A percentile compares a stretch with the other conserved stretches of the same genome.
Evolutionary conservation across 495 filamentous ascomycete species (phyloP).

Genomic region (Pseudevernia furfuracea): DNA sequence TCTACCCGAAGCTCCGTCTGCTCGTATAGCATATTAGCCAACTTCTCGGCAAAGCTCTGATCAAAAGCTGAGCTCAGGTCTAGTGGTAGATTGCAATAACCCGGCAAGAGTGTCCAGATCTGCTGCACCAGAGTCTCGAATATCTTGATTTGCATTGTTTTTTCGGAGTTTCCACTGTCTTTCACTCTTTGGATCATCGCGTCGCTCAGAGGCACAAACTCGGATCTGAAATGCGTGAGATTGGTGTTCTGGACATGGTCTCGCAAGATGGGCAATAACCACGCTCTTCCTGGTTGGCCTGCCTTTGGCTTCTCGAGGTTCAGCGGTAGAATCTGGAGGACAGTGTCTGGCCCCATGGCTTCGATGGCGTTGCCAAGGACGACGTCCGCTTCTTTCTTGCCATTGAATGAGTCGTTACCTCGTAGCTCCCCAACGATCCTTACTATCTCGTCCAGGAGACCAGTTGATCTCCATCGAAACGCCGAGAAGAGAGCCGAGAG

Average conservation of each 20-base stretch:
- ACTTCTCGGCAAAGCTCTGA: slow-evolving; percentile 80
- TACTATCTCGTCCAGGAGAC: slow-evolving; percentile 64
- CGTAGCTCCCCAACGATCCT: slow-evolving; percentile 79
- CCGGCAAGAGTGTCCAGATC: slow-evolving; percentile 89
- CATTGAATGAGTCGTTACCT: slow-evolving; percentile 78
- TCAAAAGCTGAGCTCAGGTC: slow-evolving; percentile 74
- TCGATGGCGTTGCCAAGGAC: slow-evolving; percentile 79
- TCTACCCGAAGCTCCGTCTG: slow-evolving; percentile 81
- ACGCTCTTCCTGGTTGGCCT: slow-evolving; percentile 78
- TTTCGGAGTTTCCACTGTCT: slow-evolving; percentile 67
- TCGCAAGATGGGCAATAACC: slow-evolving; percentile 85
- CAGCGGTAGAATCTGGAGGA: slow-evolving; percentile 72
- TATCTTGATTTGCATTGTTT: slow-evolving; percentile 91
- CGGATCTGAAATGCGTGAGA: slow-evolving; percentile 72
- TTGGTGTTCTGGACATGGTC: slow-evolving; percentile 79
- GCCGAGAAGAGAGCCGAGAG: slow-evolving; percentile 78
- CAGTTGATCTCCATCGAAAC: slow-evolving; percentile 74
- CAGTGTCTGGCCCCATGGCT: slow-evolving; percentile 78
- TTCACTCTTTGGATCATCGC: slow-evolving; percentile 81
- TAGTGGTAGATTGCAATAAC: slow-evolving; percentile 85
- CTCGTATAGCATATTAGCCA: slow-evolving; percentile 86
- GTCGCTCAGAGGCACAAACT: slow-evolving; percentile 84
- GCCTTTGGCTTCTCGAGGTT: slow-evolving; percentile 70
- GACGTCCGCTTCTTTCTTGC: slow-evolving; percentile 89
- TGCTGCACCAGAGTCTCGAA: slow-evolving; percentile 94